Percentiles rank a stretch among this genome's conserved stretches.
These are phyloP conservation scores for Rhodotorula toruloides DNA, from an alignment of 768 basidiomycete genomes.

Conservation along the genomic window DNA sequence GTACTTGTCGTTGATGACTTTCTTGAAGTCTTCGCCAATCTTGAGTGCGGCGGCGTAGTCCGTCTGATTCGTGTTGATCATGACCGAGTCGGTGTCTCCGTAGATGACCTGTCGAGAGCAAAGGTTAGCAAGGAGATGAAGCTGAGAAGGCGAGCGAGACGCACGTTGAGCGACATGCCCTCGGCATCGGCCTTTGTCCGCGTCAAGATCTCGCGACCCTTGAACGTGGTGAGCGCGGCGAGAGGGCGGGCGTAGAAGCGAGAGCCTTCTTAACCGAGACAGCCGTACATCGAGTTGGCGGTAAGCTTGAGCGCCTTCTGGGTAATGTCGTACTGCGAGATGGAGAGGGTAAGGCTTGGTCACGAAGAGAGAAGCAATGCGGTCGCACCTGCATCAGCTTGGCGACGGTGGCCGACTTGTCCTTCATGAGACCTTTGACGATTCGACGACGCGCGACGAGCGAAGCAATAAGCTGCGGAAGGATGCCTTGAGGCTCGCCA, in stretches of 20 bases:
- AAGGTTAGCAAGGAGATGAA: too few species aligned
- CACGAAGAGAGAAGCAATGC: not conserved
- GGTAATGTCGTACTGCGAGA: constrained; percentile 80
- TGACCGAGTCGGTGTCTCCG: constrained; percentile 97
- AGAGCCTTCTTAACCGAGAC: constrained; percentile 94
- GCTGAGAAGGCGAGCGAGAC: constrained; percentile 43
- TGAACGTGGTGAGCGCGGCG: constrained; percentile 95
- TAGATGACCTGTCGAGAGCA: constrained; percentile 74
- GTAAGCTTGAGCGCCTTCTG: constrained; percentile 95
- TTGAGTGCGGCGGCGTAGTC: constrained; percentile 82
- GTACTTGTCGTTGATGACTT: constrained; percentile 91
- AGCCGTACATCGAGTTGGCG: constrained; percentile 99
- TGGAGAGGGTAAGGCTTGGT: not conserved
- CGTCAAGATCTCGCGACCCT: constrained; percentile 93
- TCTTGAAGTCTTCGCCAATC: constrained; percentile 89
- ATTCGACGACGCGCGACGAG: constrained; percentile 81
- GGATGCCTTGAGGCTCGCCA: constrained; percentile 71
- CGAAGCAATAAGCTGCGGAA: constrained; percentile 96
- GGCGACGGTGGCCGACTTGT: constrained; percentile 60
- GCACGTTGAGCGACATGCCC: constrained; percentile 76
- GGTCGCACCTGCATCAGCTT: constrained; percentile 78
- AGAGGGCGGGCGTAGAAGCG: constrained; percentile 93
- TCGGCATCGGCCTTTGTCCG: constrained; percentile 90
- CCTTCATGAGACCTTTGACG: constrained; percentile 94
- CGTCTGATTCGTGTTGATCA: constrained; percentile 90